Evolutionary conservation across 495 filamentous ascomycete genomes (phyloP).

Genomic region (Penicillium egyptiacum): DNA sequence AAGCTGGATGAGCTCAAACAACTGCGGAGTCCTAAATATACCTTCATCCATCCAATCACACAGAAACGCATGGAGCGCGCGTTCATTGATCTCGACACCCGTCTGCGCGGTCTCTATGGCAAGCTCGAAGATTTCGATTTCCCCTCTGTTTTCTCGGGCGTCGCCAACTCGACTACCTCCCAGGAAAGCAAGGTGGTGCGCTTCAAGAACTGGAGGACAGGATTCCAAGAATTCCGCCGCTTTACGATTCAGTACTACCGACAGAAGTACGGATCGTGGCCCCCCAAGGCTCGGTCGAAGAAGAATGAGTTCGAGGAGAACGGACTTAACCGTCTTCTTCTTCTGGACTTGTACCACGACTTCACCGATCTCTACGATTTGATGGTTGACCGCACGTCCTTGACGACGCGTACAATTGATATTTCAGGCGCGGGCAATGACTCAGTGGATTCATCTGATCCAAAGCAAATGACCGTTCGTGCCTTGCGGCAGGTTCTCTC

Average conservation of each 20-base stretch:
- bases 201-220: slow-evolving; percentile 80
- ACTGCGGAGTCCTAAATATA: slow-evolving; percentile 65
- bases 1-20: slow-evolving; percentile 75
- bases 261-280: slow-evolving; percentile 84
- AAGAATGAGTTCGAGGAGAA: slow-evolving; percentile 85
- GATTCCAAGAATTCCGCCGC: slow-evolving; percentile 71
- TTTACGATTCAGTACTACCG: slow-evolving; percentile 79
- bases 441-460: slow-evolving; percentile 28
- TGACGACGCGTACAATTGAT: slow-evolving; percentile 55
- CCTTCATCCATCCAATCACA: slow-evolving; percentile 66
- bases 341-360: slow-evolving; percentile 82
- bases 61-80: slow-evolving; percentile 78
- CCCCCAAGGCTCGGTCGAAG: slow-evolving; percentile 86
- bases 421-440: slow-evolving; percentile 36
- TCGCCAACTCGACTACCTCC: slow-evolving; percentile 73
- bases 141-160: slow-evolving; percentile 84
- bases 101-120: slow-evolving; percentile 62
- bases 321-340: slow-evolving; percentile 80
- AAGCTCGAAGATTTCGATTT: slow-evolving; percentile 85
- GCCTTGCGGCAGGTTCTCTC: slow-evolving; percentile 70
- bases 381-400: slow-evolving; percentile 67
- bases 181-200: slow-evolving; percentile 70
- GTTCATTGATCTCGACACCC: slow-evolving; percentile 70
- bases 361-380: slow-evolving; percentile 86
- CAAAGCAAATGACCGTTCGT: slow-evolving; percentile 45